Percentiles rank a stretch among this genome's conserved stretches.
These are phyloP conservation scores for Lactuca sativa DNA, from an alignment of 129 eudicot species.

Conservation along the genomic window DNA sequence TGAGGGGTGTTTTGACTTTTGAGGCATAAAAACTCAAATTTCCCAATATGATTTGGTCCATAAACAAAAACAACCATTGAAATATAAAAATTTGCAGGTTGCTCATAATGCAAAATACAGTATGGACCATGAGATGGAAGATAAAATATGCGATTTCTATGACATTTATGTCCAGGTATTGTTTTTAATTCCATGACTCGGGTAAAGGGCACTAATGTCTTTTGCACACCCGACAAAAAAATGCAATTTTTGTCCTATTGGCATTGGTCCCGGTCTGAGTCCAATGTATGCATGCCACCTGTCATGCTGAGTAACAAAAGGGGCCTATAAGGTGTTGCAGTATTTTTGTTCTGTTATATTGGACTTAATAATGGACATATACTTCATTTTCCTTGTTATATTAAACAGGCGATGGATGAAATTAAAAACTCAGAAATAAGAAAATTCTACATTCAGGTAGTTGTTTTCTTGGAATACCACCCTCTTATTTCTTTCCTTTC, in stretches of 20 bases:
- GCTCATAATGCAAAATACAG: conserved; percentile 17
- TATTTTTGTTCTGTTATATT: conserved; percentile 3
- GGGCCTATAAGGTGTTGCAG: background rate
- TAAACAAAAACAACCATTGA: too few relatives aligned
- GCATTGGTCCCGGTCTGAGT: too few relatives aligned
- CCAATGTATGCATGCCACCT: too few relatives aligned
- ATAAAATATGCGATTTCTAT: conserved; percentile 34
- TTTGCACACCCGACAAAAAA: too few relatives aligned
- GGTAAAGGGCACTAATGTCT: background rate
- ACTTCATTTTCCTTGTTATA: conserved; percentile 16
- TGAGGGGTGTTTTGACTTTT: too few relatives aligned
- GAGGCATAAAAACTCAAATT: too few relatives aligned
- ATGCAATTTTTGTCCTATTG: too few relatives aligned
- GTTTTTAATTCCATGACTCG: background rate
- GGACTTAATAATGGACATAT: background rate
- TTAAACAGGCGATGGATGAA: conserved; percentile 12
- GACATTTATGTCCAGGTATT: conserved; percentile 31
- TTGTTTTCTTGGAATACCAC: background rate
- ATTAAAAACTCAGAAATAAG: conserved; percentile 28
- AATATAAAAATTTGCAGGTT: background rate
- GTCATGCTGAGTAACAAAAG: too few relatives aligned
- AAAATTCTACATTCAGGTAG: conserved; percentile 31
- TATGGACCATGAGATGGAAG: conserved; percentile 34
- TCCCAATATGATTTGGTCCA: background rate
- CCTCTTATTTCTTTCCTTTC: background rate